Percentiles rank a stretch among this genome's conserved stretches.
Conservation (phyloP, 805 yeast genomes). For the Saccharomyces kudriavzevii region DNA sequence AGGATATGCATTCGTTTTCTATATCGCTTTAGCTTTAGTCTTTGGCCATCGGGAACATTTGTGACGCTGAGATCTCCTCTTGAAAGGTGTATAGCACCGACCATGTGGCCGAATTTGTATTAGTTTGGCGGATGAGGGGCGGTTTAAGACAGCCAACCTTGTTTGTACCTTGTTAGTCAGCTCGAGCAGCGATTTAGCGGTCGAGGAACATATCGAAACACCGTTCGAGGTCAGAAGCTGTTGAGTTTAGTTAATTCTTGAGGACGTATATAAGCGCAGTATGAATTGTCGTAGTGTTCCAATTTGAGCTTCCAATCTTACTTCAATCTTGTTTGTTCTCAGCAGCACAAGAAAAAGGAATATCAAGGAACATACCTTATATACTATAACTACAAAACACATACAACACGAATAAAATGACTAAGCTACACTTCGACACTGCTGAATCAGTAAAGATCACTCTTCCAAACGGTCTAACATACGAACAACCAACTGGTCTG, state of each 20-base stretch:
- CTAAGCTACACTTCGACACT: constrained; percentile 7
- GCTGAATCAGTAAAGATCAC: constrained; percentile 37
- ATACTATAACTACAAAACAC: constrained; percentile 46
- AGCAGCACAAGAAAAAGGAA: not conserved
- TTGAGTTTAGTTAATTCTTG: not conserved
- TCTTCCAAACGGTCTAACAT: constrained; percentile 57
- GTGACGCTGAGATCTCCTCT: not conserved
- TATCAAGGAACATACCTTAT: constrained; percentile 22
- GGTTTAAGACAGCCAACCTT: not conserved
- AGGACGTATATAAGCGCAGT: not conserved
- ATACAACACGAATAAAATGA: not conserved
- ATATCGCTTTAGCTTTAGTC: not conserved
- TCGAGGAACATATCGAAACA: not conserved
- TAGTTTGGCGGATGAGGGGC: not conserved
- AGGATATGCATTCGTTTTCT: not conserved
- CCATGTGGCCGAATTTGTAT: not conserved
- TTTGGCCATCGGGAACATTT: not conserved
- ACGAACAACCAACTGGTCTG: constrained; percentile 79
- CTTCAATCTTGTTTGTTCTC: not conserved
- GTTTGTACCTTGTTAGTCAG: not conserved
- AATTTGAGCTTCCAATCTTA: not conserved
- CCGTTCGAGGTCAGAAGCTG: not conserved
- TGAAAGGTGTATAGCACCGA: not conserved
- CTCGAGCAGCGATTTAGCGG: not conserved
- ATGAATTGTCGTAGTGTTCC: not conserved